A percentile compares a stretch with the other conserved stretches of the same genome.
These are phyloP conservation scores for Capsella bursapastoris DNA, from an alignment of 345 rosid genomes.

Conservation along the genomic window DNA sequence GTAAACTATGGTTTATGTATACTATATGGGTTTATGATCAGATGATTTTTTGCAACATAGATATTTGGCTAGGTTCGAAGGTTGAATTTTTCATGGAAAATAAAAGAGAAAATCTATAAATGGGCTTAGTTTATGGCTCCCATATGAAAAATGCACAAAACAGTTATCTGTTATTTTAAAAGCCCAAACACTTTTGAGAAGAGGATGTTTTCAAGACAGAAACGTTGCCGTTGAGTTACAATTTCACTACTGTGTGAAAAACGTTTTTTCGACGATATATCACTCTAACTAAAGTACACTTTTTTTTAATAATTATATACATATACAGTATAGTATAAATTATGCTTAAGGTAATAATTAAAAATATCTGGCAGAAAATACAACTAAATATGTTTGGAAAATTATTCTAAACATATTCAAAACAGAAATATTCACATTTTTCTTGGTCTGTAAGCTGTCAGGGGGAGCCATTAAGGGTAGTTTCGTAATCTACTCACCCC, in stretches of 20 bases:
- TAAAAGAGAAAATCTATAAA: neutral
- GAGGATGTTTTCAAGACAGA: neutral
- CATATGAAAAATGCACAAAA: neutral
- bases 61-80: neutral
- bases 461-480: constrained; percentile 6
- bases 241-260: neutral
- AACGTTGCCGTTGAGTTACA: neutral
- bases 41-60: neutral
- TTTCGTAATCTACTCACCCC: neutral
- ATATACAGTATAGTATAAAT: too few relatives aligned
- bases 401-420: neutral
- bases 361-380: constrained; percentile 16
- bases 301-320: too few relatives aligned
- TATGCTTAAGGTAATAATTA: too few relatives aligned
- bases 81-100: neutral
- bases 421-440: neutral
- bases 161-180: neutral
- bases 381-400: neutral
- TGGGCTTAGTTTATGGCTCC: neutral
- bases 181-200: constrained; percentile 10
- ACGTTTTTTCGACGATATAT: neutral
- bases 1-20: neutral
- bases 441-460: constrained; percentile 9
- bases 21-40: neutral
- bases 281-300: too few relatives aligned